These are phyloP conservation scores for Huntiella omanensis DNA, from an alignment of 2,329 filamentous ascomycete genomes.

Conservation along the genomic window DNA sequence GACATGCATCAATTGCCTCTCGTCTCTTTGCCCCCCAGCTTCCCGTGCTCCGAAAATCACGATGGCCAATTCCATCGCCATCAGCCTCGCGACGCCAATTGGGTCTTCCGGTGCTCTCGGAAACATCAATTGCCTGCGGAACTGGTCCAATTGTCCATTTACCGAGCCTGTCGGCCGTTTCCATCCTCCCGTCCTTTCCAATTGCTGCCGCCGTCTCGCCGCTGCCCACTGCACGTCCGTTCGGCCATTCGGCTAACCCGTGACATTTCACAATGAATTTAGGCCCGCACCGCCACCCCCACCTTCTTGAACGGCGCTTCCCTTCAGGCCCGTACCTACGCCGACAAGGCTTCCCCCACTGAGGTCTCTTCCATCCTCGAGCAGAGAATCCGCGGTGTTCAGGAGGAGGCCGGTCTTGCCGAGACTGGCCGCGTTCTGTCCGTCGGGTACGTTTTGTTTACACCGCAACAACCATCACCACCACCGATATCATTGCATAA, in stretches of 20 bases:
- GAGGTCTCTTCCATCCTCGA: constrained; percentile 99
- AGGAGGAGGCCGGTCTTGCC: constrained; percentile 88
- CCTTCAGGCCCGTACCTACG: constrained; percentile 69
- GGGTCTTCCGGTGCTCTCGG: constrained; percentile 7
- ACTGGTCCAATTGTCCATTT: constrained; percentile 8
- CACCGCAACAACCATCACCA: neutral
- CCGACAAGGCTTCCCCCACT: constrained; percentile 86
- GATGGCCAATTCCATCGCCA: constrained; percentile 27
- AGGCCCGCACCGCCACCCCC: constrained; percentile 78
- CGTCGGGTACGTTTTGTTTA: constrained; percentile 66
- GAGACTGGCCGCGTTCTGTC: constrained; percentile 98
- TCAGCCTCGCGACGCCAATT: constrained; percentile 14
- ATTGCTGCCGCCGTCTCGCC: constrained; percentile 15
- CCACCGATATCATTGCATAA: too few relatives aligned
- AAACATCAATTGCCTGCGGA: constrained; percentile 9
- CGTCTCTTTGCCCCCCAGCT: constrained; percentile 2
- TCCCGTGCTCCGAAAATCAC: constrained; percentile 15
- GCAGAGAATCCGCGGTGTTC: constrained; percentile 95
- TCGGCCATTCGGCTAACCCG: constrained; percentile 34
- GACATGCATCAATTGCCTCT: neutral
- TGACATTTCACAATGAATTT: constrained; percentile 24
- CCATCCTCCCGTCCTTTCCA: constrained; percentile 1
- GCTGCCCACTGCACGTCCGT: neutral
- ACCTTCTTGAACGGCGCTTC: constrained; percentile 51
- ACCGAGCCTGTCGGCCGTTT: constrained; percentile 6